Evolutionary conservation across 2,329 filamentous ascomycete genomes (phyloP).

Genomic region (Penicillium hordei): DNA sequence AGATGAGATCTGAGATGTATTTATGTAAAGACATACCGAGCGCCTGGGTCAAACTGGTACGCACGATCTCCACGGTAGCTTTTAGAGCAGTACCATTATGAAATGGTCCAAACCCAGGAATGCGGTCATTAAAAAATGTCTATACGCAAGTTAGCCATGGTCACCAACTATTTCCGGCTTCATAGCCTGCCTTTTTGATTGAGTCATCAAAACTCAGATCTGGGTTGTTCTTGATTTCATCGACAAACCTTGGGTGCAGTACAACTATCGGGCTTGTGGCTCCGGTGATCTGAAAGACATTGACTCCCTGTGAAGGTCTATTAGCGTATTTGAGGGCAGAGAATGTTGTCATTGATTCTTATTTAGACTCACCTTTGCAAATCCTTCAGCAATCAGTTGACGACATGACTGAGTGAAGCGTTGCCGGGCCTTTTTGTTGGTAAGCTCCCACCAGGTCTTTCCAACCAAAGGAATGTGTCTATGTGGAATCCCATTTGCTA

Average conservation of each 20-base stretch:
- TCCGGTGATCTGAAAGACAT: slow-evolving; percentile 32
- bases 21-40: slow-evolving; percentile 23
- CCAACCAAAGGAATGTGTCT: slow-evolving; percentile 31
- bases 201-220: slow-evolving; percentile 29
- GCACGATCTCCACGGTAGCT: slow-evolving; percentile 27
- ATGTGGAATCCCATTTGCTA: slow-evolving; percentile 31
- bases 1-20: too few relatives aligned
- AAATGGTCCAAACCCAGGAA: slow-evolving; percentile 35
- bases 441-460: slow-evolving; percentile 31
- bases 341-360: not conserved
- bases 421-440: slow-evolving; percentile 32
- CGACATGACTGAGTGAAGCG: slow-evolving; percentile 28
- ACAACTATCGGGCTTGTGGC: slow-evolving; percentile 26
- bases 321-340: not conserved
- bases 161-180: not conserved
- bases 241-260: slow-evolving; percentile 32
- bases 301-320: slow-evolving; percentile 18
- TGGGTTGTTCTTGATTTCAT: slow-evolving; percentile 37
- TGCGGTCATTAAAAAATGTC: slow-evolving; percentile 31
- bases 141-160: slow-evolving; percentile 11
- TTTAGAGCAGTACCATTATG: slow-evolving; percentile 14
- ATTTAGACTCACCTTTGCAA: slow-evolving; percentile 25
- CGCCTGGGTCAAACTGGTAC: slow-evolving; percentile 32
- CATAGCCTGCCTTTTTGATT: slow-evolving; percentile 22
- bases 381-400: slow-evolving; percentile 28